phyloP scores from a whole-genome alignment of 768 basidiomycete genomes.

The Boletus rufocinnamomeus region DNA sequence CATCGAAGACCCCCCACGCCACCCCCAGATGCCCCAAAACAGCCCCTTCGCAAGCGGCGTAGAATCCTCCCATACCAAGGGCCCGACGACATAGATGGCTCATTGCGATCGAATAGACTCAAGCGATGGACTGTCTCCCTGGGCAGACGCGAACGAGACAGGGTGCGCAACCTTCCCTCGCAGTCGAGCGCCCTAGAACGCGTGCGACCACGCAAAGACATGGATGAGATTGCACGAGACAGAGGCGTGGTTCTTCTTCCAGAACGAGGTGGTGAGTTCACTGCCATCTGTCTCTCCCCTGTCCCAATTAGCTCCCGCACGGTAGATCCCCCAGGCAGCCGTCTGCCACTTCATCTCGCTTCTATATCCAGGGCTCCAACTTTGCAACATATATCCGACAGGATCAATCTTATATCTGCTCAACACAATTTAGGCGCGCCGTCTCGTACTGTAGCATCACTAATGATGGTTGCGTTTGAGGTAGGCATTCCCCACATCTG shows the following conservation, averaged over 20 bases:
- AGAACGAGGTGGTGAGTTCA: conserved; percentile 61
- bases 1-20: conserved; percentile 70
- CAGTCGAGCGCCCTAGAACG: conserved; percentile 48
- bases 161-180: conserved; percentile 54
- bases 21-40: conserved; percentile 60
- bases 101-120: conserved; percentile 61
- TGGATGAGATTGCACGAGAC: conserved; percentile 71
- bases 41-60: conserved; percentile 68
- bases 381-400: conserved; percentile 73
- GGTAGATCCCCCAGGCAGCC: conserved; percentile 69
- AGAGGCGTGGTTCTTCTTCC: conserved; percentile 62
- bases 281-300: background rate
- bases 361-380: conserved; percentile 73
- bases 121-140: conserved; percentile 75
- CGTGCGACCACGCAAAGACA: conserved; percentile 46
- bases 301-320: background rate
- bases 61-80: conserved; percentile 72
- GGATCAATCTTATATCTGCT: conserved; percentile 78
- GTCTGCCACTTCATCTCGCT: conserved; percentile 71
- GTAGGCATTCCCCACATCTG: conserved; percentile 38
- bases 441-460: conserved; percentile 59
- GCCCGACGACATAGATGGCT: conserved; percentile 54
- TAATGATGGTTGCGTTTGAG: conserved; percentile 80
- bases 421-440: conserved; percentile 71
- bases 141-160: conserved; percentile 74